phyloP scores from a whole-genome alignment of 2,329 filamentous ascomycete species.

The Xylaria sp. region DNA sequence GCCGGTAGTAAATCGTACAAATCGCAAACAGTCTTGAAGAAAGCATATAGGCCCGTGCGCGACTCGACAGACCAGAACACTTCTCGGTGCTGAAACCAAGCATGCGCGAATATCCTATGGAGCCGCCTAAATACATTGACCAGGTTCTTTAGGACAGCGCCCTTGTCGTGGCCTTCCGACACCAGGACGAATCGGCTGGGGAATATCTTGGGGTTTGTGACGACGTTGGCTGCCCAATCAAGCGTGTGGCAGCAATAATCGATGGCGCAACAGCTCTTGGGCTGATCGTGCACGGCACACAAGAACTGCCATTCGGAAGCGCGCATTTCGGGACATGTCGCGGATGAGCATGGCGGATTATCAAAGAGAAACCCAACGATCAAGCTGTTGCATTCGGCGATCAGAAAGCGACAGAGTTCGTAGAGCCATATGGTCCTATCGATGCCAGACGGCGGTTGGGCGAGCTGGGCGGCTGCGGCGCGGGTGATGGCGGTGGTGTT shows the following conservation, averaged over 20 bases:
- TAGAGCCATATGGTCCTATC: conserved; percentile 95
- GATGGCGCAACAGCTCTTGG: conserved; percentile 96
- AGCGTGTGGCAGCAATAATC: conserved; percentile 99
- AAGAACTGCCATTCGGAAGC: conserved; percentile 99
- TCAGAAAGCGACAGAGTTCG: conserved; percentile 95
- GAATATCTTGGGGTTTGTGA: conserved; percentile 94
- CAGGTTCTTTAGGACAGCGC: conserved; percentile 76
- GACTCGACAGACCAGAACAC: conserved; percentile 95
- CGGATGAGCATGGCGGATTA: conserved; percentile 82
- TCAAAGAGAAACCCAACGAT: conserved; percentile 94
- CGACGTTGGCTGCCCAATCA: conserved; percentile 94
- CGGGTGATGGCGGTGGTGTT: conserved; percentile 75
- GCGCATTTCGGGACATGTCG: conserved; percentile 96
- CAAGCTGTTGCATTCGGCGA: conserved; percentile 90
- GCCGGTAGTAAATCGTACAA: conserved; percentile 85
- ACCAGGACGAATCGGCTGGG: conserved; percentile 76
- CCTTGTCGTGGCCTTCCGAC: conserved; percentile 63
- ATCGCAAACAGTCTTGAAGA: conserved; percentile 98
- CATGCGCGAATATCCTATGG: conserved; percentile 96
- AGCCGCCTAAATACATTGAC: conserved; percentile 94
- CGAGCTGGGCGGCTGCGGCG: conserved; percentile 75
- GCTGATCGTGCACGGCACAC: conserved; percentile 94
- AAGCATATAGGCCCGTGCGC: conserved; percentile 88
- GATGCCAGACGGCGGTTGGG: conserved; percentile 79
- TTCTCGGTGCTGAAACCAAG: conserved; percentile 95